Base-by-base conservation (phyloP, 2,329 filamentous ascomycete species). In the Aureobasidium sp. region DNA sequence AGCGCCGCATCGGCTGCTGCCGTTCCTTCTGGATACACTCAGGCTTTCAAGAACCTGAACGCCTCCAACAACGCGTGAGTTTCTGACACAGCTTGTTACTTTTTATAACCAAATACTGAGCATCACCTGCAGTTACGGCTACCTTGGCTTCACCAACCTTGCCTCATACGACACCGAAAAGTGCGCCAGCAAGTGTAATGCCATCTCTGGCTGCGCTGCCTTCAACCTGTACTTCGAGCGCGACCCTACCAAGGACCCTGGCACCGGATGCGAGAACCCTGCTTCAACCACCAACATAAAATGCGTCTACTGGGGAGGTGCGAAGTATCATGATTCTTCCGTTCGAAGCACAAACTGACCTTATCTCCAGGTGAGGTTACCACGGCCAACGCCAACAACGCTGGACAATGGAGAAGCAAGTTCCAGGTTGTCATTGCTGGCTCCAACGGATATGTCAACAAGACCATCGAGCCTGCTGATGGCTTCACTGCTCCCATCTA, bases 161-260 rank as follows among this genome's bases (percentile, higher is more conserved):
- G 47, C 34, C 12, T 57, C 53, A 1, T 70, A 69, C 47, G 63
- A 69, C 55, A 57, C 65, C 2, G 42, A 59, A 10, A 49, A 34
- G n/a, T 70, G 67, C 49, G 57, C 60, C 6, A 25, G 34, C n/a
- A 57, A 58, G 38, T 70, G 68, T 49, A 61, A 68, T 42, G 56
- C 59, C 25, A 56, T 57, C 8, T 27, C 39, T n/a, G 61, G 55
- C 6, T 70, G 68, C 45, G 37, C 55, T 17, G 60, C 58, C 17
- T 69, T 70, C 60, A 70, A 70, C 56, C 55, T 69, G 37, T 68
- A 65, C 58, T 59, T 62, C 41, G 66, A 69, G 55, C 63, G 69
- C 37, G 65, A 69, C 45, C 68, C 69, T 7, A 59, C 56, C 5
- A 19, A 67, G 14, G 57, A 63, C 30, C 66, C 69, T 4, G 62